phyloP scores from a whole-genome alignment of 768 basidiomycete genomes.

The Pleurotus tuber-regium region DNA sequence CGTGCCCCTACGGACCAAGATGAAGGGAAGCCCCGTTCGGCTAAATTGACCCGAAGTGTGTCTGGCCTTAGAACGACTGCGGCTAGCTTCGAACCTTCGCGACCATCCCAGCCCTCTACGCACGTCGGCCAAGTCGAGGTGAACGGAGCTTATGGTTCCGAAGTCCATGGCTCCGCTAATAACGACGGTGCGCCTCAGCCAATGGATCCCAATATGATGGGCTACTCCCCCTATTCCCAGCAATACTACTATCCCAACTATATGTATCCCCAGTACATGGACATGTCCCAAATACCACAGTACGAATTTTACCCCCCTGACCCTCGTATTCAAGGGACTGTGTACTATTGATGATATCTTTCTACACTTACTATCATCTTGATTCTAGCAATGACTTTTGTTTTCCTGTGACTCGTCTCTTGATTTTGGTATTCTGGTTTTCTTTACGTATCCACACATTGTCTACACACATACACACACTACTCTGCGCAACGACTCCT shows the following conservation, averaged over 20 bases:
- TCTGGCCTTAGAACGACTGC: slow-evolving; percentile 51
- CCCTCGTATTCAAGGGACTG: slow-evolving; percentile 23
- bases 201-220: slow-evolving; percentile 40
- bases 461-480: not conserved
- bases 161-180: slow-evolving; percentile 17
- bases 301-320: slow-evolving; percentile 68
- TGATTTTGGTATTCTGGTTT: not conserved
- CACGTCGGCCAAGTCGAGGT: not conserved
- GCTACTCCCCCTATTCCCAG: slow-evolving; percentile 58
- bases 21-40: slow-evolving; percentile 23
- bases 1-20: slow-evolving; percentile 48
- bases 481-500: slow-evolving; percentile 2
- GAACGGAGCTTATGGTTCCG: not conserved
- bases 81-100: slow-evolving; percentile 47
- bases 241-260: slow-evolving; percentile 74
- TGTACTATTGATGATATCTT: slow-evolving; percentile 5
- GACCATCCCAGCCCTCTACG: slow-evolving; percentile 19
- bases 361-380: too few relatives aligned
- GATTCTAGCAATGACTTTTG: too few relatives aligned
- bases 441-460: not conserved
- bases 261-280: slow-evolving; percentile 64
- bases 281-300: slow-evolving; percentile 60
- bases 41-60: slow-evolving; percentile 29
- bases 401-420: not conserved
- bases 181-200: slow-evolving; percentile 23